phyloP scores from a whole-genome alignment of 495 filamentous ascomycete species.

The Xylaria castorea region DNA sequence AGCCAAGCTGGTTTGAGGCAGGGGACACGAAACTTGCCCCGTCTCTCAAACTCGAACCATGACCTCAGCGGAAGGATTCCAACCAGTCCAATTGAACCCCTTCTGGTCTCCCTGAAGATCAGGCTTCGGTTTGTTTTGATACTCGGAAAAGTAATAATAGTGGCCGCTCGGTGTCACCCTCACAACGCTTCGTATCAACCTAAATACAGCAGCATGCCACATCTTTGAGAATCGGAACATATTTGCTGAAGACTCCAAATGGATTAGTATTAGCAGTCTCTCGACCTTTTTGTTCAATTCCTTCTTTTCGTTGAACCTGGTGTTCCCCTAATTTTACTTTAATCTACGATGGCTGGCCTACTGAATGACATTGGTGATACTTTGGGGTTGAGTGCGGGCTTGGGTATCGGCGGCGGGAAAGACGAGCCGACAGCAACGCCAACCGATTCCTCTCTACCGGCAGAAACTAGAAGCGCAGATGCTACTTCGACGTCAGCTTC shows the following conservation, averaged over 20 bases:
- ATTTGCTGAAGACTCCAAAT: slow-evolving; percentile 27
- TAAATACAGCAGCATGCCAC: slow-evolving; percentile 8
- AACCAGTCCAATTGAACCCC: slow-evolving; percentile 1
- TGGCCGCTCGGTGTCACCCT: not conserved
- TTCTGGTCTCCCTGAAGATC: slow-evolving; percentile 10
- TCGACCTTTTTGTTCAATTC: slow-evolving; percentile 25
- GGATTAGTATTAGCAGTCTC: slow-evolving; percentile 28
- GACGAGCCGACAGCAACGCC: slow-evolving; percentile 14
- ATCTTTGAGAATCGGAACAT: not conserved
- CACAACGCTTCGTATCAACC: not conserved
- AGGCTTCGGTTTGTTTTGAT: slow-evolving; percentile 4
- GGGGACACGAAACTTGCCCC: slow-evolving; percentile 39
- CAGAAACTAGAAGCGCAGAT: slow-evolving; percentile 4
- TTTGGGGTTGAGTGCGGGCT: slow-evolving; percentile 28
- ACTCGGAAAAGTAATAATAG: not conserved
- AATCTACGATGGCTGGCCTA: slow-evolving; percentile 41
- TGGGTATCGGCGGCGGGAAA: slow-evolving; percentile 29
- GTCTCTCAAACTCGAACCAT: slow-evolving; percentile 35
- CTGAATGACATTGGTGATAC: slow-evolving; percentile 33
- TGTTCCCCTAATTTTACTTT: slow-evolving; percentile 35
- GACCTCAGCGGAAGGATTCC: slow-evolving; percentile 31
- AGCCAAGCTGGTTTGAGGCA: slow-evolving; percentile 41
- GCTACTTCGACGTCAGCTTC: slow-evolving; percentile 18
- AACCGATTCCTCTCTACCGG: not conserved
- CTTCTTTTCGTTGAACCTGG: slow-evolving; percentile 42